Percentiles rank a stretch among this genome's conserved stretches.
Conservation (phyloP, 2,329 filamentous ascomycete genomes). For the Diatrype stigma region DNA sequence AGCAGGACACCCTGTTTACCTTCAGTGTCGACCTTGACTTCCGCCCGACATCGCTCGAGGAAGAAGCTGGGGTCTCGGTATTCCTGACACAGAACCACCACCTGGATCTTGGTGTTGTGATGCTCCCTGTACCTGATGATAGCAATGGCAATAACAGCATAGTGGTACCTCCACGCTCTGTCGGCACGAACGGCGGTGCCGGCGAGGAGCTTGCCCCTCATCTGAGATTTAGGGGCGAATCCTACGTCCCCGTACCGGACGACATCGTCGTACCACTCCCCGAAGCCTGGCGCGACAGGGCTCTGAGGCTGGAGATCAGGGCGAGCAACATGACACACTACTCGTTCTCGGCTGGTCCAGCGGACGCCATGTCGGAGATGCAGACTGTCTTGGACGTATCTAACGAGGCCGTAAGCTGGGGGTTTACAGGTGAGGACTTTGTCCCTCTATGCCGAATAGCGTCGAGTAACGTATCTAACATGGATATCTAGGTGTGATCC, state of each 20-base stretch:
- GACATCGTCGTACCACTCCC: slow-evolving; percentile 36
- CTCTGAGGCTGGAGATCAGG: slow-evolving; percentile 37
- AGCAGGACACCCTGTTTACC: slow-evolving; percentile 51
- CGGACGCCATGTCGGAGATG: slow-evolving; percentile 25
- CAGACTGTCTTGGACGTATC: slow-evolving; percentile 27
- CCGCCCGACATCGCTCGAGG: slow-evolving; percentile 29
- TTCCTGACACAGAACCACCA: slow-evolving; percentile 54
- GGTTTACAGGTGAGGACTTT: slow-evolving; percentile 32
- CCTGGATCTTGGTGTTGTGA: slow-evolving; percentile 40
- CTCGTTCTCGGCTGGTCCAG: slow-evolving; percentile 33
- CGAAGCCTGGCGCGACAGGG: slow-evolving; percentile 28
- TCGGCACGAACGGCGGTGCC: slow-evolving; percentile 2
- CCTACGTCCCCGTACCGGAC: slow-evolving; percentile 34
- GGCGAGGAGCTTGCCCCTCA: slow-evolving; percentile 29
- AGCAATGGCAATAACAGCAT: slow-evolving; percentile 10
- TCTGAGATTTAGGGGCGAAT: slow-evolving; percentile 41
- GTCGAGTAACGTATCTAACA: not conserved
- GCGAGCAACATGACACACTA: slow-evolving; percentile 44
- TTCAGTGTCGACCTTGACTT: slow-evolving; percentile 45
- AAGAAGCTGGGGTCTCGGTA: slow-evolving; percentile 49
- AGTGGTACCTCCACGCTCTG: too few species aligned
- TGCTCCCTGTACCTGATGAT: slow-evolving; percentile 27
- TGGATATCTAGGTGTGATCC: slow-evolving; percentile 36
- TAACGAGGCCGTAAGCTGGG: slow-evolving; percentile 36
- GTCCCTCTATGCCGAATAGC: not conserved